A percentile compares a stretch with the other conserved stretches of the same genome.
Conservation (phyloP, 2,329 filamentous ascomycete species). For the Aspergillus sp. region DNA sequence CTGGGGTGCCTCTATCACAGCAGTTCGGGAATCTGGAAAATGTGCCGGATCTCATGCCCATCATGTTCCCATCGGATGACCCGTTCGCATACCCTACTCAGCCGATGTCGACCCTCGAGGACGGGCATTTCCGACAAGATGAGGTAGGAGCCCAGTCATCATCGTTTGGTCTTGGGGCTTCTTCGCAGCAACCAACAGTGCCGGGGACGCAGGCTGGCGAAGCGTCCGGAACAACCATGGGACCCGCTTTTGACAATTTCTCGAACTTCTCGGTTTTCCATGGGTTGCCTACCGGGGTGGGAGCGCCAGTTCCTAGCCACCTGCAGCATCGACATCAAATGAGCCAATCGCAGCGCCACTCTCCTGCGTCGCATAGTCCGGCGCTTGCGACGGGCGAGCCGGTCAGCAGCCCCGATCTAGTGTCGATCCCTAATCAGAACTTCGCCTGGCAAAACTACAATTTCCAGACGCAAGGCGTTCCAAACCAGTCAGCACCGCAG, state of each 20-base stretch:
- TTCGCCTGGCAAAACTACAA: constrained; percentile 34
- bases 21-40: constrained; percentile 23
- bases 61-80: constrained; percentile 44
- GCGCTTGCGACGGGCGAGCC: constrained; percentile 20
- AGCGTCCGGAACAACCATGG: constrained; percentile 5
- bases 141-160: constrained; percentile 6
- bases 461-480: constrained; percentile 17
- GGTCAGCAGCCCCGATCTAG: constrained; percentile 32
- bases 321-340: constrained; percentile 13
- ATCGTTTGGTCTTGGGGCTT: constrained; percentile 17
- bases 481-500: constrained; percentile 13
- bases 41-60: constrained; percentile 40
- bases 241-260: constrained; percentile 15
- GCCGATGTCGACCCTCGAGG: constrained; percentile 39
- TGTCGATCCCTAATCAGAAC: constrained; percentile 33
- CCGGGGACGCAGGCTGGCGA: constrained; percentile 10
- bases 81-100: constrained; percentile 44
- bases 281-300: constrained; percentile 17
- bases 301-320: constrained; percentile 19
- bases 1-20: constrained; percentile 22
- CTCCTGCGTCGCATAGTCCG: constrained; percentile 24
- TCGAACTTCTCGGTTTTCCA: constrained; percentile 20
- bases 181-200: constrained; percentile 9
- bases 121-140: constrained; percentile 31
- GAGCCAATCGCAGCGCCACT: constrained; percentile 21